These are phyloP conservation scores for Ceratobasidium sp. DNA, from an alignment of 1,284 basidiomycete species.

Conservation along the genomic window DNA sequence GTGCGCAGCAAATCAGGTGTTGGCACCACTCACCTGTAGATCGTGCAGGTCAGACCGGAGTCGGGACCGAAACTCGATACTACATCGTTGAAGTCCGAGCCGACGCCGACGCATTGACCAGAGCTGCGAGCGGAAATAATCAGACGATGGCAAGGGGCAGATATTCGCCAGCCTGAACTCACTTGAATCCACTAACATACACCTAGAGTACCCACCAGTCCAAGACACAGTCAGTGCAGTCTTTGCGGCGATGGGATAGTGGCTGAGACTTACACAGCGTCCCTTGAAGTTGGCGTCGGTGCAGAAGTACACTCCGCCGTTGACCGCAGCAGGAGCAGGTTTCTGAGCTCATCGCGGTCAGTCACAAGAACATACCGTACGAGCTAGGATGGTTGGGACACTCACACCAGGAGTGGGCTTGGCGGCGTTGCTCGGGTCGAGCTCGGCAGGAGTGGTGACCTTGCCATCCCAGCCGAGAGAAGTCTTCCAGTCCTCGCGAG, in stretches of 20 bases:
- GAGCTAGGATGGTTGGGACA: neutral
- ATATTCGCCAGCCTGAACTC: slow-evolving; percentile 1
- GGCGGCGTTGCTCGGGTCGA: slow-evolving; percentile 13
- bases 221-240: neutral
- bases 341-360: neutral
- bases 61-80: slow-evolving; percentile 28
- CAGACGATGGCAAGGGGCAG: neutral
- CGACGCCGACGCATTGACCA: slow-evolving; percentile 18
- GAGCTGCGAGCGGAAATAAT: no score
- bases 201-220: neutral
- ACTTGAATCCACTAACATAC: slow-evolving; percentile 15
- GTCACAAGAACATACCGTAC: neutral
- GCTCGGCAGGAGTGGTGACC: slow-evolving; percentile 7
- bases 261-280: slow-evolving; percentile 6
- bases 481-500: slow-evolving; percentile 16
- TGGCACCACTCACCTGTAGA: slow-evolving; percentile 8
- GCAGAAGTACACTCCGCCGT: slow-evolving; percentile 27
- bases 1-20: neutral
- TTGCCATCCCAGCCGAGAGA: slow-evolving; percentile 9
- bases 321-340: slow-evolving; percentile 1
- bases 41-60: slow-evolving; percentile 7
- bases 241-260: neutral
- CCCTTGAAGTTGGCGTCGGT: neutral
- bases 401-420: slow-evolving; percentile 6
- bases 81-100: slow-evolving; percentile 18